These are phyloP conservation scores for Colletotrichum salicis DNA, from an alignment of 2,329 filamentous ascomycete species.

Conservation along the genomic window DNA sequence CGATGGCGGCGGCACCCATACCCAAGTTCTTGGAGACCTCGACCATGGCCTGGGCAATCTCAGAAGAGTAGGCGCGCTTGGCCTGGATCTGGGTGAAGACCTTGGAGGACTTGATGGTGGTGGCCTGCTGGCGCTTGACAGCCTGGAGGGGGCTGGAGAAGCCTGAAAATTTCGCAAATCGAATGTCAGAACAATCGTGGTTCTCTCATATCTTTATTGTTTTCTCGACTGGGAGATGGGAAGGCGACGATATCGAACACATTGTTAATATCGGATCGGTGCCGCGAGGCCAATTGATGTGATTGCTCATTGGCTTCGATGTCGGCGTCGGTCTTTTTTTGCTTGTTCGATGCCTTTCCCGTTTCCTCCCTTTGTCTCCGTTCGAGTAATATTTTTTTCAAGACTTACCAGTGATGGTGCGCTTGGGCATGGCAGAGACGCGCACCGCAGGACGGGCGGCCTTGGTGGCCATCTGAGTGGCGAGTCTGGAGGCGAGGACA, in stretches of 20 bases:
- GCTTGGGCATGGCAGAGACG: constrained; percentile 75
- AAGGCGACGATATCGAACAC: constrained; percentile 24
- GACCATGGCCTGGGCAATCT: constrained; percentile 89
- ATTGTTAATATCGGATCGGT: constrained; percentile 30
- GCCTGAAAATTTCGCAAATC: constrained; percentile 51
- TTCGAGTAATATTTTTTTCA: constrained; percentile 11
- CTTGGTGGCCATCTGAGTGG: constrained; percentile 78
- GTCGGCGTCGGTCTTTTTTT: constrained; percentile 9
- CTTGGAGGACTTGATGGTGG: constrained; percentile 74
- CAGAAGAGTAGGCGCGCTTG: constrained; percentile 84
- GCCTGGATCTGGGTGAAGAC: constrained; percentile 68
- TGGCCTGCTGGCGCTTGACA: constrained; percentile 78
- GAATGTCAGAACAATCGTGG: constrained; percentile 43
- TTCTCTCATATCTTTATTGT: neutral
- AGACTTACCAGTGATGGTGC: constrained; percentile 78
- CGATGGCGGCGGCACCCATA: constrained; percentile 90
- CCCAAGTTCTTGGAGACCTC: constrained; percentile 91
- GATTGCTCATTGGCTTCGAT: constrained; percentile 19
- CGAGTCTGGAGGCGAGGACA: constrained; percentile 81
- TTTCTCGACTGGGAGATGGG: constrained; percentile 7
- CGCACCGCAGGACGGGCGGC: constrained; percentile 81
- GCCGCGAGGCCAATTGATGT: constrained; percentile 45
- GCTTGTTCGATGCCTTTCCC: neutral
- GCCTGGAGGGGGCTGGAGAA: constrained; percentile 75
- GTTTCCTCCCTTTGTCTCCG: neutral